A percentile compares a stretch with the other conserved stretches of the same genome.
These are phyloP conservation scores for Pseudogymnoascus sp. DNA, from an alignment of 2,329 filamentous ascomycete species.

Conservation along the genomic window DNA sequence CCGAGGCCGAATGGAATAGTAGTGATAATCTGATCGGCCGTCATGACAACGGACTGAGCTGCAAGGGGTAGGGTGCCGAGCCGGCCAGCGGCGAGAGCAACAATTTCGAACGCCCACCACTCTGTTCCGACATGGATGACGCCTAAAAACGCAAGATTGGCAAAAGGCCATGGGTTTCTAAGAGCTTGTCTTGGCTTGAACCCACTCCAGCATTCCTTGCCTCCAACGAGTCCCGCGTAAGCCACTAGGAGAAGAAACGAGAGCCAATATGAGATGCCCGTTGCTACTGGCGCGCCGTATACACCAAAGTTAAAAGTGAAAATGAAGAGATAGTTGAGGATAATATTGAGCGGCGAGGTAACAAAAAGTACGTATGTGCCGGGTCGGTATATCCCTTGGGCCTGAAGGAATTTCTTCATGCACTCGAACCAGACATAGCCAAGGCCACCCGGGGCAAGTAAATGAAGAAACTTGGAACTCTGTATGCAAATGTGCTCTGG, in stretches of 20 bases:
- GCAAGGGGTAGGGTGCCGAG: conserved; percentile 74
- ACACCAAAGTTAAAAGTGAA: conserved; percentile 65
- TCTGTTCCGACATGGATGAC: conserved; percentile 81
- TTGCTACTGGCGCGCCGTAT: conserved; percentile 73
- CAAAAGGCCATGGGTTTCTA: conserved; percentile 63
- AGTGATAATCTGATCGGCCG: conserved; percentile 69
- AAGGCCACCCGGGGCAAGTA: conserved; percentile 71
- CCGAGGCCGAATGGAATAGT: conserved; percentile 84
- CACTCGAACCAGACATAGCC: conserved; percentile 85
- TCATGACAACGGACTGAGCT: conserved; percentile 86
- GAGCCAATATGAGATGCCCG: conserved; percentile 78
- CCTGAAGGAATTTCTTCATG: conserved; percentile 82
- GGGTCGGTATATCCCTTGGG: conserved; percentile 72
- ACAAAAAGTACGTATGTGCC: conserved; percentile 77
- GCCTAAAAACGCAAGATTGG: conserved; percentile 66
- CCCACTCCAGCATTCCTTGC: conserved; percentile 74
- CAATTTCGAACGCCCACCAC: conserved; percentile 94
- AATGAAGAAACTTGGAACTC: conserved; percentile 64
- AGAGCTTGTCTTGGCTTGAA: conserved; percentile 52
- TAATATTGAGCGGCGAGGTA: conserved; percentile 72
- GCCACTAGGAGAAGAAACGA: conserved; percentile 70
- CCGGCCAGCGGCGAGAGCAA: conserved; percentile 72
- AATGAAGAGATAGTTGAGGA: conserved; percentile 75
- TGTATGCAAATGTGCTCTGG: conserved; percentile 69
- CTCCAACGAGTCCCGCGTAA: conserved; percentile 64